A percentile compares a stretch with the other conserved stretches of the same genome.
These are phyloP conservation scores for Suillus sp. DNA, from an alignment of 768 basidiomycete genomes.

Conservation along the genomic window DNA sequence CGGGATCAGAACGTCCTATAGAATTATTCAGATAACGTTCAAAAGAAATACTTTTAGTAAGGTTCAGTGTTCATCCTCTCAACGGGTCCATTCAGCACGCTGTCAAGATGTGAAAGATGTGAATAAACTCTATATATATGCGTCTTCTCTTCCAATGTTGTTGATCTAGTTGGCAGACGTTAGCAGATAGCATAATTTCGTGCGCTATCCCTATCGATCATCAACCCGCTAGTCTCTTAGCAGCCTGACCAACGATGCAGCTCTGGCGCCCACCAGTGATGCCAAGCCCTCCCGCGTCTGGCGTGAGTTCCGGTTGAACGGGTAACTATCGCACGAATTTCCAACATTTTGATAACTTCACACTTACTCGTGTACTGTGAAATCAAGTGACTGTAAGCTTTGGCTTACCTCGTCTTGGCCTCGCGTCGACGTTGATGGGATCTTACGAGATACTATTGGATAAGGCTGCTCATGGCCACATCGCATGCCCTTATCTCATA, in stretches of 20 bases:
- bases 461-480: neutral
- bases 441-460: neutral
- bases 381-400: neutral
- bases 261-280: neutral
- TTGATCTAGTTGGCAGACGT: neutral
- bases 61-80: neutral
- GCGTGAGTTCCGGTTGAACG: neutral
- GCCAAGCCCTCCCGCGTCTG: neutral
- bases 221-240: neutral
- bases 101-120: neutral
- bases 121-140: slow-evolving; percentile 1
- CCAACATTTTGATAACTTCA: neutral
- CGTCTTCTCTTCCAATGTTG: neutral
- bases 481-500: neutral
- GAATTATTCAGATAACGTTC: slow-evolving; percentile 1
- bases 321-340: neutral
- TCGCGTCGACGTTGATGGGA: neutral
- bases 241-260: neutral
- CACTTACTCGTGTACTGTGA: neutral
- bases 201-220: neutral
- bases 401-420: neutral
- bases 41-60: slow-evolving; percentile 2
- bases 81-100: neutral
- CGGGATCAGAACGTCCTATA: neutral
- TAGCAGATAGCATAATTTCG: neutral